Base-by-base conservation (phyloP, 106 monocot species). In the Triglochin maritima region DNA sequence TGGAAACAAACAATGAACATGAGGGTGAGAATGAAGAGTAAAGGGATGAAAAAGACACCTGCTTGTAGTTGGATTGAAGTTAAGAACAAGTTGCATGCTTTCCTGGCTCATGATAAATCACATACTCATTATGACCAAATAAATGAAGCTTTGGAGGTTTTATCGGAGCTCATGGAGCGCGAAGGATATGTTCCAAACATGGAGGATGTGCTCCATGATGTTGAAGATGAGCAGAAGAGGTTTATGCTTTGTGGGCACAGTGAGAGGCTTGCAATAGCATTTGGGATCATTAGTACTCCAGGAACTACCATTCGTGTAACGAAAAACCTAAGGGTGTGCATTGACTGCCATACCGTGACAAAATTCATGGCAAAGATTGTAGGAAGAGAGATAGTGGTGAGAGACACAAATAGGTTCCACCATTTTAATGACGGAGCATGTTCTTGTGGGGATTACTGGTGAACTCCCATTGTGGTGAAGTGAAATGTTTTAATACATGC, bases 1-100 rank as follows among this genome's bases (percentile, higher is more conserved):
- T 98, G 98, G 98, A 89, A 79, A 41, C 88, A 92, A 63, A 83
- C 88, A 6, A 86, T 79, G 10, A 80, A 67, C 2, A 12, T 87
- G 11, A 75, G 84, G 50, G 50, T 61, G 54, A 3, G 55, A 0
- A 91, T 87, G 78, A 84, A 78, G 73, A 69, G 13, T 6, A 91
- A 76, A 65, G 82, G 91, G 14, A 69, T 86, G 46, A 79, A 62
- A 65, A 91, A 91, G 73, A 78, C 66, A 46, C 84, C 91, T n/a
- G 87, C 82, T 65, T 87, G 84, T 68, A 91, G 91, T 57, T 91
- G 91, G 91, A 80, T 87, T 9, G 91, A 84, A 67, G 69, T 87
- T 2, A 82, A 84, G 68, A 79, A 74, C 74, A 69, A 70, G 6
- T 60, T 87, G 14, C 87, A 91, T 65, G 84, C 68, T 58, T 91